Evolutionary conservation across 257 asterid genomes (phyloP).

Genomic region (Cynanchum wilfordii): DNA sequence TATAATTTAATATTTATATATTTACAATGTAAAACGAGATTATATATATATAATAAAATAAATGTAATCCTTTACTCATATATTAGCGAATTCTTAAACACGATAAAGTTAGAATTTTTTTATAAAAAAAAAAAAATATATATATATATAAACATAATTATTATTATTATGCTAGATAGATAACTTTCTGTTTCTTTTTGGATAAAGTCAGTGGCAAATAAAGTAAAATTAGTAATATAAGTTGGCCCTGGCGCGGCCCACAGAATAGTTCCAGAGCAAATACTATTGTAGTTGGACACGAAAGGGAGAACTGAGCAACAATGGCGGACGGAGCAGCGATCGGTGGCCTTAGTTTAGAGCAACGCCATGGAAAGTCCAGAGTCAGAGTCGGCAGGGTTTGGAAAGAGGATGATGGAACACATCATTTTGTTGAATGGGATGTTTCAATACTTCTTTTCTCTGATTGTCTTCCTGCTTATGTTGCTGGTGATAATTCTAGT

Average conservation of each 20-base stretch:
- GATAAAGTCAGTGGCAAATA: too few relatives aligned
- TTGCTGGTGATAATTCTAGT: constrained; percentile 55
- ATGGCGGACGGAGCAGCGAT: constrained; percentile 14
- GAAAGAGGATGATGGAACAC: constrained; percentile 55
- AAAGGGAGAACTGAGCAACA: neutral
- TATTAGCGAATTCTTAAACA: too few relatives aligned
- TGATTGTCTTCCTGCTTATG: constrained; percentile 73
- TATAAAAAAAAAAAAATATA: too few relatives aligned
- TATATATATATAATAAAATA: too few relatives aligned
- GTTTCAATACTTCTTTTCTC: constrained; percentile 85
- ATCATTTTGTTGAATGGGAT: constrained; percentile 78
- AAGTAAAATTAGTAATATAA: too few relatives aligned
- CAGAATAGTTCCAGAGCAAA: neutral
- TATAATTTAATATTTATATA: too few relatives aligned
- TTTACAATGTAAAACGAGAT: too few relatives aligned
- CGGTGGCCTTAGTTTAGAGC: constrained; percentile 57
- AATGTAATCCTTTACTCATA: too few relatives aligned
- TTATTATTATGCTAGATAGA: too few relatives aligned
- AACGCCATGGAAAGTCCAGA: constrained; percentile 84
- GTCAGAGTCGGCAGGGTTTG: constrained; percentile 85
- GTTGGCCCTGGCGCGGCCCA: neutral
- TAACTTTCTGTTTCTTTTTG: too few relatives aligned
- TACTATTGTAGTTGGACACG: neutral
- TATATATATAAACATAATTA: too few relatives aligned
- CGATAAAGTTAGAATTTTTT: too few relatives aligned